phyloP scores from a whole-genome alignment of 495 filamentous ascomycete genomes.

The Parmelia sp. region DNA sequence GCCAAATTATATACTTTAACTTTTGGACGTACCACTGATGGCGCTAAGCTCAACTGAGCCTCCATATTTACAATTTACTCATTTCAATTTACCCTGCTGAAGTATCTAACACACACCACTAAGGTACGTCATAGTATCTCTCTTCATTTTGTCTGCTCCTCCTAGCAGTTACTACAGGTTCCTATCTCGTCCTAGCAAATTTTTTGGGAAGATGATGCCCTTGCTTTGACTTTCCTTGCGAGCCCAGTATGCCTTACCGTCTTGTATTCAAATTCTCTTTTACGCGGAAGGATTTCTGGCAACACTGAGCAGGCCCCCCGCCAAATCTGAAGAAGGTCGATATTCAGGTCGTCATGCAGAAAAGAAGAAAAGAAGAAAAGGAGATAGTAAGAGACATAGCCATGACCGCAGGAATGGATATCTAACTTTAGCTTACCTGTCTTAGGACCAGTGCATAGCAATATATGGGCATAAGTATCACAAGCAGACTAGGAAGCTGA shows the following conservation, averaged over 20 bases:
- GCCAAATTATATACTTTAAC: no score
- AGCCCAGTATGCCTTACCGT: background rate
- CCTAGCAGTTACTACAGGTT: background rate
- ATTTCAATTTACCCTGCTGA: no score
- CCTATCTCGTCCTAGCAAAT: background rate
- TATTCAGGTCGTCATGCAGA: background rate
- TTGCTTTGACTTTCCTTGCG: background rate
- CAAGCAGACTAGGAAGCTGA: background rate
- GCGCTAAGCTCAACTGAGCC: conserved; percentile 5
- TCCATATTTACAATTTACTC: background rate
- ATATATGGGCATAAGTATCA: background rate
- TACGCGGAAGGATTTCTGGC: background rate
- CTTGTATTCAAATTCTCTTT: background rate
- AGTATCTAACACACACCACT: background rate
- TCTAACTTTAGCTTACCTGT: background rate
- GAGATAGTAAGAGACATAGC: background rate
- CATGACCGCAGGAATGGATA: background rate
- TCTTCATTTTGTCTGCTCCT: background rate
- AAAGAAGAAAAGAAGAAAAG: background rate
- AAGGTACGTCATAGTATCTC: no score
- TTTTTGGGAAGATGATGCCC: background rate
- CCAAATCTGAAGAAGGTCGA: background rate
- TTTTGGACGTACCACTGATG: background rate
- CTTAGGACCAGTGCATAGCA: background rate
- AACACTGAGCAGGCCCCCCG: background rate